These are phyloP conservation scores for Fraxinus velutina DNA, from an alignment of 305 asterid species.

Conservation along the genomic window DNA sequence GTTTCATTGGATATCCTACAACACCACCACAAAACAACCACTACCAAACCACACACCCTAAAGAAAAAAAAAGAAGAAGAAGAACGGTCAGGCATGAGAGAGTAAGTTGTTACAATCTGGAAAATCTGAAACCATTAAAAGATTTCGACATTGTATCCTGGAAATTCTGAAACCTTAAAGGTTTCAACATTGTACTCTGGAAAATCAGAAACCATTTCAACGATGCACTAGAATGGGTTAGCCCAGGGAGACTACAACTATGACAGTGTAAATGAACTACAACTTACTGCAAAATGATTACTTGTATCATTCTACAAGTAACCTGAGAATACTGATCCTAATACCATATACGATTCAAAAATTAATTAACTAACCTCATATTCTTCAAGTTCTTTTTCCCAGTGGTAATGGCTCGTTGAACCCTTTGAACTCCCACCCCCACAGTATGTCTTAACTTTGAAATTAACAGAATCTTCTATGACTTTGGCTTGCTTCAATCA, in stretches of 20 bases:
- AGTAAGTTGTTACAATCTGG: neutral
- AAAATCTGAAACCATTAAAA: neutral
- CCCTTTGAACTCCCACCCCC: constrained; percentile 50
- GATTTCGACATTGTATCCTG: too few relatives aligned
- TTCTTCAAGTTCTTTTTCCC: constrained; percentile 82
- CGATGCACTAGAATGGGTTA: neutral
- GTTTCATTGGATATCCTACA: neutral
- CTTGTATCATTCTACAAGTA: constrained; percentile 9
- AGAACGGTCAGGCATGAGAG: neutral
- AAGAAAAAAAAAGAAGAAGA: too few relatives aligned
- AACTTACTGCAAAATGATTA: neutral
- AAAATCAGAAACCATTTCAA: neutral
- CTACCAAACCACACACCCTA: too few relatives aligned
- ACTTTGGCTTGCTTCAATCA: constrained; percentile 84
- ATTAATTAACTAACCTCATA: constrained; percentile 65
- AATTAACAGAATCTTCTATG: constrained; percentile 63
- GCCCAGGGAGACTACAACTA: neutral
- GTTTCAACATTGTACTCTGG: neutral
- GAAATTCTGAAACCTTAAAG: neutral
- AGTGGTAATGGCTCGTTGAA: constrained; percentile 47
- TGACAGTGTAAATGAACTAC: neutral
- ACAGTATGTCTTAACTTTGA: constrained; percentile 59
- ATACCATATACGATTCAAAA: constrained; percentile 9
- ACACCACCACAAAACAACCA: too few relatives aligned
- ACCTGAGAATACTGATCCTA: constrained; percentile 20